Percentiles rank a stretch among this genome's conserved stretches.
Conservation (phyloP, 2,329 filamentous ascomycete species). For the Mollisia scopiformis region DNA sequence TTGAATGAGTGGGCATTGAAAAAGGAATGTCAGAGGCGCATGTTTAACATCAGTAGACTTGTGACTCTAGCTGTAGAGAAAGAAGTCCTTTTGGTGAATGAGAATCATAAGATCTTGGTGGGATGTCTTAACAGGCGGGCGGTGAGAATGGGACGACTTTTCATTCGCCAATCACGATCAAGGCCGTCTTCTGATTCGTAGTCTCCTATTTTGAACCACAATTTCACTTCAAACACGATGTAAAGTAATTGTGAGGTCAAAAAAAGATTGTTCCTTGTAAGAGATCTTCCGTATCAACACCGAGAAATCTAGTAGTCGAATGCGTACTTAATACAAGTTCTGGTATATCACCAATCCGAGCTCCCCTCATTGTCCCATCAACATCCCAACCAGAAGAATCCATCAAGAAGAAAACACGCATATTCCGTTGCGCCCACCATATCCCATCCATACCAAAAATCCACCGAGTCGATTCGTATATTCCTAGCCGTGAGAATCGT, state of each 20-base stretch:
- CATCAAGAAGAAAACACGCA: constrained; percentile 4
- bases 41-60: too few relatives aligned
- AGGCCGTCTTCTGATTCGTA: background rate
- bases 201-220: background rate
- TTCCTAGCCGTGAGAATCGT: constrained; percentile 23
- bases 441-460: constrained; percentile 8
- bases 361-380: background rate
- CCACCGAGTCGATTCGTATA: constrained; percentile 9
- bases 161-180: background rate
- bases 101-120: background rate
- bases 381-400: constrained; percentile 1
- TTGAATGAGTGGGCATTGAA: background rate
- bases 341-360: constrained; percentile 1
- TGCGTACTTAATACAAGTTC: background rate
- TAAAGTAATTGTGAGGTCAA: background rate
- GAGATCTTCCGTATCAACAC: background rate
- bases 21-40: background rate
- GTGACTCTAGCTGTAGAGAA: too few relatives aligned
- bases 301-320: background rate
- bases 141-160: background rate
- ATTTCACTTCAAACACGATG: background rate
- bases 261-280: background rate
- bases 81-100: background rate
- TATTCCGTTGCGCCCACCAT: constrained; percentile 16
- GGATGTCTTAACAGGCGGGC: background rate